Conservation (phyloP, 352 stramenopile genomes). For the Phytophthora citricola region DNA sequence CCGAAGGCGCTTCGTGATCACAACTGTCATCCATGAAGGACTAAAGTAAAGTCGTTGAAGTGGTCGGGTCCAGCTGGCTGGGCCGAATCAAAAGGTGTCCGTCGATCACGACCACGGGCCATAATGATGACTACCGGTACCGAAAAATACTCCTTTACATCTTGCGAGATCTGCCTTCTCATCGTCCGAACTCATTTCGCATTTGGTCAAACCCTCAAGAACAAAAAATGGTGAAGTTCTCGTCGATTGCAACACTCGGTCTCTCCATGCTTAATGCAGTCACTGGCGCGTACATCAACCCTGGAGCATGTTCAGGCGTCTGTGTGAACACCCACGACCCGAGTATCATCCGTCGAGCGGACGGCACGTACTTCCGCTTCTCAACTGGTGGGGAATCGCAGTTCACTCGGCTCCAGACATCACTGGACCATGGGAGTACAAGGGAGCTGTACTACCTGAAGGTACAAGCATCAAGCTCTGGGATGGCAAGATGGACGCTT, state of each 20-base stretch:
- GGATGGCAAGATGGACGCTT: constrained; percentile 27
- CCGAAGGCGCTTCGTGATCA: no score
- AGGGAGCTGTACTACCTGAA: constrained; percentile 26
- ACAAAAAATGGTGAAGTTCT: constrained; percentile 9
- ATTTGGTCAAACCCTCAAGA: not conserved
- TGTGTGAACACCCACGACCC: constrained; percentile 39
- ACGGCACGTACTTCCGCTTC: constrained; percentile 40
- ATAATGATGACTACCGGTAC: no score
- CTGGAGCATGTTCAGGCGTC: constrained; percentile 13
- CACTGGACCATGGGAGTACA: constrained; percentile 30
- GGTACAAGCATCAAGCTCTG: constrained; percentile 39
- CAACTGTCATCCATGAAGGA: no score
- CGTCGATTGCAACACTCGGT: constrained; percentile 1
- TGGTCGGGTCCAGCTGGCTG: no score
- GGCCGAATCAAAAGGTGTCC: no score
- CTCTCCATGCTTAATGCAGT: constrained; percentile 8
- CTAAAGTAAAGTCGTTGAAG: no score
- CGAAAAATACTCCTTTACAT: no score
- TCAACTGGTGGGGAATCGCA: constrained; percentile 30
- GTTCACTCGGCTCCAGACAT: constrained; percentile 25
- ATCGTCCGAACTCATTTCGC: constrained; percentile 3
- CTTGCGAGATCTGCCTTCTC: no score
- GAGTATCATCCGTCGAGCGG: constrained; percentile 31
- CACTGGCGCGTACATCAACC: constrained; percentile 18
- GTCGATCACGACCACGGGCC: no score